Evolutionary conservation across 257 asterid genomes (phyloP), one percentile per base, ranked within the genome.

Genomic region (Fraxinus americana): DNA sequence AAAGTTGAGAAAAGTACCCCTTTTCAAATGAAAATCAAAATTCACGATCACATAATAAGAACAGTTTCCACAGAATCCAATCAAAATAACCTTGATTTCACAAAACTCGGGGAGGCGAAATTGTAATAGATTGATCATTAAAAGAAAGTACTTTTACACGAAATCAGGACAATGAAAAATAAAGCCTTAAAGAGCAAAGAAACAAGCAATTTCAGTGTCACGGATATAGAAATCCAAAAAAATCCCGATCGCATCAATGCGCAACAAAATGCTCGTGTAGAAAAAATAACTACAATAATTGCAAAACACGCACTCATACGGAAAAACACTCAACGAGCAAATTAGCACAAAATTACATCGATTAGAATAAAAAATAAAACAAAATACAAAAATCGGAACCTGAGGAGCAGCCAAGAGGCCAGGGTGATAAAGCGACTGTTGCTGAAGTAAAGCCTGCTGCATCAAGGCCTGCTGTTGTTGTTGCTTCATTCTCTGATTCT

Each of bases 401-500:
- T 91, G 98, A 13, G 98, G 94, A 83, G 97, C 88, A 85, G 97
- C 97, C 90, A 94, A 77, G 70, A 94, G 90, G 71, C 94, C 98
- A 23, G 97, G 97, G 75, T 92, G 97, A 71, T 94, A 92, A 39
- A 94, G 91, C 70, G 97, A 85, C 85, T 90, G 98, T 69, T 94
- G 98, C 72, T 92, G 97, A 61, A 94, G 91, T 78, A 94, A 90
- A 79, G 97, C 98, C 82, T 94, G 98, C 82, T 92, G 98, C 96
- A 94, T 92, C 93, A 94, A 77, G 69, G 96, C 97, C 80, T 88
- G 94, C 5, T 92, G 98, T 8, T 92, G 97, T 69, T 94, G 97
- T 78, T 88, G 96, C 87, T 92, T 91, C 77, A 94, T 70, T 83
- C 97, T 88, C 85, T 90, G 96, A 76, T 94, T 88, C 90, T 89